Evolutionary conservation across 129 eudicot species (phyloP), one percentile per base, ranked within the genome.

Genomic region (carrot (Daucus carota)): DNA sequence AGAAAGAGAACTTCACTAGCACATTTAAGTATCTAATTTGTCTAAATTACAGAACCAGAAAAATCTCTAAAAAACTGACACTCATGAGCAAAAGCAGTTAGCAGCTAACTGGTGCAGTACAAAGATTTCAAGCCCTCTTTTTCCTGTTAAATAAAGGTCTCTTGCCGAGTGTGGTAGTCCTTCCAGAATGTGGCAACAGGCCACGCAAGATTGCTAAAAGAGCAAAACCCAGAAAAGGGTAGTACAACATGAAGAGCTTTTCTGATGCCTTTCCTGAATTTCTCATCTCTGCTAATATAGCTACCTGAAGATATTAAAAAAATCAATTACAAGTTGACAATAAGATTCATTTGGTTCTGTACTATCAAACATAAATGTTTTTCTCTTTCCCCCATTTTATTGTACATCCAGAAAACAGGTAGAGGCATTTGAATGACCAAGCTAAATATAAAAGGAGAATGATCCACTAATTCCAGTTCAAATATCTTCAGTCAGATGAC

Each of bases 131-230:
- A 70, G 80, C 90, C 84, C 86, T 85, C 90, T 92, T 92, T 67
- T 90, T 86, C 80, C 87, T 82, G 42, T 43, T 80, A 40, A 45
- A 34, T 8, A 47, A 70, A 15, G 88, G 81, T 79, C 73, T 80
- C 77, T 57, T 83, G 50, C 84, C 88, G 17, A 76, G 38, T 69
- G 80, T 70, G 9, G 73, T 67, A 70, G 82, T 62, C 45, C 80
- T 84, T 72, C 84, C 88, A 20, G 86, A 81, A 57, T 74, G 74
- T 36, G 88, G 80, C 29, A 88, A 43, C 72, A 90, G 69, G 52
- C 96, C 98, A 14, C 96, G 91, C 75, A 88, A 59, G 41, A 90
- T 60, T 34, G 97, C 92, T 76, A 90, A 63, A 75, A 84, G 22
- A 7, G 96, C 87, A 73, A 88, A 77, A 26, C 90, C 92, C 84